Evolutionary conservation across 139 green algal genomes (phyloP).

Genomic region (Chlamydomonas schloesseri): DNA sequence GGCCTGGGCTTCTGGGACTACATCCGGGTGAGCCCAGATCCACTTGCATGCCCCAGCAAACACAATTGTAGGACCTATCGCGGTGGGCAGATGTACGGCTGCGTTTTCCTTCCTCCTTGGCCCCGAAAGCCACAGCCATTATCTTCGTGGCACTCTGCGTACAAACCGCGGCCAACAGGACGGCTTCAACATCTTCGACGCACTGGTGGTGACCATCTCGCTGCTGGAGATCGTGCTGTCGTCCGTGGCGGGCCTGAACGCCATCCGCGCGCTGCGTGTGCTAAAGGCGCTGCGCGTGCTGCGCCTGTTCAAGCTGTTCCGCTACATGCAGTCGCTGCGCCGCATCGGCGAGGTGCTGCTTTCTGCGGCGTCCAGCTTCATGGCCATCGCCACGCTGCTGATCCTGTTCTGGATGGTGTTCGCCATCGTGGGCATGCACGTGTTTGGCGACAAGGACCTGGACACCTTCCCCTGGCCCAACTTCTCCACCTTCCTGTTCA

Average conservation of each 20-base stretch:
- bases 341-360: conserved; percentile 81
- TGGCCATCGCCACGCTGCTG: conserved; percentile 77
- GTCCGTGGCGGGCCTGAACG: conserved; percentile 33
- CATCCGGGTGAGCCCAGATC: conserved; percentile 10
- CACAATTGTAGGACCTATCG: too few relatives aligned
- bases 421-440: conserved; percentile 85
- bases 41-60: too few relatives aligned
- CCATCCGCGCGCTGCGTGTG: conserved; percentile 73
- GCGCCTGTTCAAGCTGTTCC: conserved; percentile 59
- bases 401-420: conserved; percentile 88
- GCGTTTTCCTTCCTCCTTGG: too few relatives aligned
- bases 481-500: conserved; percentile 79
- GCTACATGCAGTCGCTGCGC: conserved; percentile 75
- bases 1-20: conserved; percentile 51
- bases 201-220: conserved; percentile 69
- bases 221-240: conserved; percentile 54
- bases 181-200: conserved; percentile 85
- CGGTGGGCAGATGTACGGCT: too few relatives aligned
- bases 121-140: too few relatives aligned
- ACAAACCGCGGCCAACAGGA: too few relatives aligned
- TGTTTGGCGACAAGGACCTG: conserved; percentile 68
- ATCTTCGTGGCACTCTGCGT: too few relatives aligned
- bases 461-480: conserved; percentile 67
- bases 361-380: conserved; percentile 53
- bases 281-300: conserved; percentile 84